phyloP scores from a whole-genome alignment of 352 stramenopile species.

The Pythium sp. region DNA sequence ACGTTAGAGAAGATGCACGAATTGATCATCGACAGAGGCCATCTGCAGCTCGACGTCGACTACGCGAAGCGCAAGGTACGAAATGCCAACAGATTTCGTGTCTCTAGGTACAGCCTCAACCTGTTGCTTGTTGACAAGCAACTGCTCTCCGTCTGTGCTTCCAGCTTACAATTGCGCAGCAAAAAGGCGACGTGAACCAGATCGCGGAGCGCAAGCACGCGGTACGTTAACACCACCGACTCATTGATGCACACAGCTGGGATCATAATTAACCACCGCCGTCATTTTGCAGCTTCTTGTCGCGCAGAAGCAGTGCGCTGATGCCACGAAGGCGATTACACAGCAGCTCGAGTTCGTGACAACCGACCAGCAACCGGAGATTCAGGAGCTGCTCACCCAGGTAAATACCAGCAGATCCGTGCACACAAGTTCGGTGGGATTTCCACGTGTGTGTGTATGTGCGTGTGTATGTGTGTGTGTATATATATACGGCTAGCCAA shows the following conservation, averaged over 20 bases:
- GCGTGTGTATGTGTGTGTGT: too few relatives aligned
- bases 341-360: constrained; percentile 23
- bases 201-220: constrained; percentile 55
- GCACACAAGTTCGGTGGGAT: not conserved
- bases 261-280: not conserved
- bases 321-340: constrained; percentile 18
- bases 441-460: not conserved
- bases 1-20: constrained; percentile 34
- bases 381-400: constrained; percentile 25
- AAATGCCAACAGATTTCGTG: too few relatives aligned
- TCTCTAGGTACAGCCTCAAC: too few relatives aligned
- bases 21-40: constrained; percentile 40
- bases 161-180: constrained; percentile 48
- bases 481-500: too few relatives aligned
- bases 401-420: constrained; percentile 9
- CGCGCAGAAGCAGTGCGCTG: constrained; percentile 12
- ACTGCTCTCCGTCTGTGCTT: not conserved
- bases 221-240: constrained; percentile 22
- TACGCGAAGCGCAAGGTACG: constrained; percentile 66
- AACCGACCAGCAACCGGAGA: constrained; percentile 23
- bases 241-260: not conserved
- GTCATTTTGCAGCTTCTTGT: constrained; percentile 1
- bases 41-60: constrained; percentile 66
- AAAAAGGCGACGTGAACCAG: constrained; percentile 56
- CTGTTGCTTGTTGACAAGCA: not conserved